Conservation (phyloP, 2,329 filamentous ascomycete genomes). For the Pseudopithomyces maydicus region DNA sequence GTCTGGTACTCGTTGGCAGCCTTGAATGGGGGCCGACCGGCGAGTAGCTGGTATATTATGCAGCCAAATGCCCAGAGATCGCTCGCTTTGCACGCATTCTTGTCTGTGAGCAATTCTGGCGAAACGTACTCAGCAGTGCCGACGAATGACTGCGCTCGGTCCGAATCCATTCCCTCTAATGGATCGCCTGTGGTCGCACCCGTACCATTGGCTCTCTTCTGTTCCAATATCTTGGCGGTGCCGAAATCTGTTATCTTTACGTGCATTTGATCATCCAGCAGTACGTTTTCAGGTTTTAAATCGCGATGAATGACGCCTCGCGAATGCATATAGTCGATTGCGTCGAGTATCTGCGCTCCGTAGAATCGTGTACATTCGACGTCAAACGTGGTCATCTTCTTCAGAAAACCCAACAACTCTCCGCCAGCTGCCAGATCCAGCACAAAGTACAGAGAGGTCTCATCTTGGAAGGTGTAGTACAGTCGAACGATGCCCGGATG, state of each 20-base stretch:
- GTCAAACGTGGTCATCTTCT: constrained; percentile 93
- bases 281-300: constrained; percentile 94
- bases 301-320: constrained; percentile 96
- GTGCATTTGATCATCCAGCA: constrained; percentile 94
- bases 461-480: constrained; percentile 99
- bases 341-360: constrained; percentile 91
- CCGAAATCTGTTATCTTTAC: constrained; percentile 99
- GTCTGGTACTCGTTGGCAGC: constrained; percentile 94
- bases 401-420: constrained; percentile 88
- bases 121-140: constrained; percentile 98
- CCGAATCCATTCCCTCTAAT: constrained; percentile 65
- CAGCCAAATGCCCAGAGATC: constrained; percentile 98
- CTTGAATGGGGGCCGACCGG: constrained; percentile 97
- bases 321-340: constrained; percentile 97
- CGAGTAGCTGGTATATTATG: constrained; percentile 93
- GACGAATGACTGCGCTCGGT: constrained; percentile 90
- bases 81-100: constrained; percentile 96
- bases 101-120: constrained; percentile 93
- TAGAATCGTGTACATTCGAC: constrained; percentile 95
- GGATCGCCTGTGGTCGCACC: constrained; percentile 53
- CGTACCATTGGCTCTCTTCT: constrained; percentile 49
- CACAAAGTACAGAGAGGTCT: constrained; percentile 94
- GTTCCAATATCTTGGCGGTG: constrained; percentile 88
- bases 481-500: constrained; percentile 95
- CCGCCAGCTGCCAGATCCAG: constrained; percentile 91